Conservation (phyloP, 169 alveolate species). For the Fabrea salina region DNA sequence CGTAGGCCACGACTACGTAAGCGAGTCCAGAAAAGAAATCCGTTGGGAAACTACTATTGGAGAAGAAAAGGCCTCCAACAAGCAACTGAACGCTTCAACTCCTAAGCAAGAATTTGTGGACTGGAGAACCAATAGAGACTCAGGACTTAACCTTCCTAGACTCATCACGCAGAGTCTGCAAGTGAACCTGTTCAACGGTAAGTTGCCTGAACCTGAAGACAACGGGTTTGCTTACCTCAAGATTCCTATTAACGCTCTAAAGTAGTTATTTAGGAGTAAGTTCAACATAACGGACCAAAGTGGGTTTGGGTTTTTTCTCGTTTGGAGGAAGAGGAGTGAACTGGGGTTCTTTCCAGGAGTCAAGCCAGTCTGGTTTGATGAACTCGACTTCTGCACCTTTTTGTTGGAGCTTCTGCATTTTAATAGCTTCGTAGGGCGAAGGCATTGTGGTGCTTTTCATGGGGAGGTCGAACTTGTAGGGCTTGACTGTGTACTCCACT, state of each 20-base stretch:
- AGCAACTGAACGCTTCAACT: background rate
- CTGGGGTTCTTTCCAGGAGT: slow-evolving; percentile 5
- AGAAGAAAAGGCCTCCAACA: background rate
- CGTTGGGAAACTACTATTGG: slow-evolving; percentile 17
- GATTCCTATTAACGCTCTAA: slow-evolving; percentile 19
- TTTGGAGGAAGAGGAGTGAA: slow-evolving; percentile 10
- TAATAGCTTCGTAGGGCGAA: slow-evolving; percentile 49
- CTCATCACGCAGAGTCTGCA: slow-evolving; percentile 4
- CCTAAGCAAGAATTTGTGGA: background rate
- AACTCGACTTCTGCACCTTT: slow-evolving; percentile 66
- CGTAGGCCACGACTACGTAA: slow-evolving; percentile 16
- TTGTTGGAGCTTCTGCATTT: slow-evolving; percentile 51
- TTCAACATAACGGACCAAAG: background rate
- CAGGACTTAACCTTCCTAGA: background rate
- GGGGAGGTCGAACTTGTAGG: slow-evolving; percentile 57
- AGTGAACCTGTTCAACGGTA: background rate
- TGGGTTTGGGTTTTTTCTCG: background rate
- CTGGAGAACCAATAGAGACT: slow-evolving; percentile 7
- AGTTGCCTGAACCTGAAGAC: background rate
- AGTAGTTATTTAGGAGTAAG: background rate
- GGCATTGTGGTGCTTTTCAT: slow-evolving; percentile 64
- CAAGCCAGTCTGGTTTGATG: slow-evolving; percentile 68
- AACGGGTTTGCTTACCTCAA: background rate
- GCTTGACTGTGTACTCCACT: slow-evolving; percentile 53
- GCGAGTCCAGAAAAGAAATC: background rate